Base-by-base conservation (phyloP, 2,329 filamentous ascomycete genomes). In the Xylariaceae sp. region DNA sequence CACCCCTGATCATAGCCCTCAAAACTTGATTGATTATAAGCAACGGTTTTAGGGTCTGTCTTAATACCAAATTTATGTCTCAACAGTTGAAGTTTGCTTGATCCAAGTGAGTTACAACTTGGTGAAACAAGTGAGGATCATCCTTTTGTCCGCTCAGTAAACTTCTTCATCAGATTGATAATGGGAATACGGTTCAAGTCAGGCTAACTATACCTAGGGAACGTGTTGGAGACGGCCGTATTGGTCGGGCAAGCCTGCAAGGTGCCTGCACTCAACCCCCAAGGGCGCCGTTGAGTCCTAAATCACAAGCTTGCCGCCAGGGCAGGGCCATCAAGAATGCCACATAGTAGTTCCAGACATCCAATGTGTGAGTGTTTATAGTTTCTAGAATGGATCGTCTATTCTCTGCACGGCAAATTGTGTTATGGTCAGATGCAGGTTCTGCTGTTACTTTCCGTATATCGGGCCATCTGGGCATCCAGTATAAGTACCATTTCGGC, bases 31-130 rank as follows among this genome's bases (percentile, higher is more conserved):
- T 51, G 12, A 43, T 7, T n/a, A 40, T 20, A 20, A 16, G 21
- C 14, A 19, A 45, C 20, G 14, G 7, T 23, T 20, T 6, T 21
- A 45, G n/a, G 7, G n/a, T 37, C 32, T 7, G 40, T 41, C 26
- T 44, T 19, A 14, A 40, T 20, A 47, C 12, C 18, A 40, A 52
- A 41, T 29, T 50, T 50, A 50, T 56, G 59, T 61, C 56, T 61
- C 19, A 50, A 26, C 37, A 49, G 20, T 50, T 20, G 44, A 40
- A 46, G 43, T 29, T 54, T 18, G 19, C 43, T 6, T 26, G 48
- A 46, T 41, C 20, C 20, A 4, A 40, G 47, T n/a, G 21, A 42
- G 20, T 37, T 21, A 40, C 40, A 55, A 52, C 40, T 21, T 48
- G n/a, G 29, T 44, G 29, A 49, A 40, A 51, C 32, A 50, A 9